Evolutionary conservation across 192 early-diverging fungal genomes (phyloP), one percentile per base, ranked within the genome.

Genomic region (Coemansia sp.): DNA sequence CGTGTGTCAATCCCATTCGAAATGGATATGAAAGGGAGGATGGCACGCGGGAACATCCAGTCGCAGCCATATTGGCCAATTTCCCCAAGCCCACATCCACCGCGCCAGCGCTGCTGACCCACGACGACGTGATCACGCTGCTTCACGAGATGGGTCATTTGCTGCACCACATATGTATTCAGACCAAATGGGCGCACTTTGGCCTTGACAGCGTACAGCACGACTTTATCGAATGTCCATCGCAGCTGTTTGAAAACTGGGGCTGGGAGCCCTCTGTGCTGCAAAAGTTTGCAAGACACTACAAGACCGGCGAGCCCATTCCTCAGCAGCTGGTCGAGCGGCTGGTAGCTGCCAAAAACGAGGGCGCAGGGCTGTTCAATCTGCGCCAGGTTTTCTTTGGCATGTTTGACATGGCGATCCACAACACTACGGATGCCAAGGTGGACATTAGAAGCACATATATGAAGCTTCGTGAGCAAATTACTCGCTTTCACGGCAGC

Each of bases 231-330:
- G 90, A 93, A 69, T 86, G 87, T 11, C 91, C 91, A 11, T 85
- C 84, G 39, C 88, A 90, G 80, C 88, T 93, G 90, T 73, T 91
- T 14, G 91, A 91, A 61, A 90, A 88, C 74, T 88, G 85, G 87
- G 77, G 81, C 20, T 88, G 79, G 69, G 84, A 85, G 36, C 74
- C 76, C 3, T 58, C 71, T 6, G 80, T 82, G 8, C 59, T 88
- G 28, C 67, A 80, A 32, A 46, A 58, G 9, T 64, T 85, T 42
- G 81, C 85, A 37, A 66, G 72, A 53, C 90, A 93, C 60, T 83
- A 88, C 71, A 36, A 58, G 53, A 83, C 84, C 15, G 80, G 80
- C 4, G 73, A 84, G 42, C 79, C 75, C 10, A 79, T 91, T 32
- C 89, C 91, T 2, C 80, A 81, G 31, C 80, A 84, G 14, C 70